A percentile compares a stretch with the other conserved stretches of the same genome.
Evolutionary conservation across 169 alveolate species (phyloP).

Genomic region (Plasmodium fragile): DNA sequence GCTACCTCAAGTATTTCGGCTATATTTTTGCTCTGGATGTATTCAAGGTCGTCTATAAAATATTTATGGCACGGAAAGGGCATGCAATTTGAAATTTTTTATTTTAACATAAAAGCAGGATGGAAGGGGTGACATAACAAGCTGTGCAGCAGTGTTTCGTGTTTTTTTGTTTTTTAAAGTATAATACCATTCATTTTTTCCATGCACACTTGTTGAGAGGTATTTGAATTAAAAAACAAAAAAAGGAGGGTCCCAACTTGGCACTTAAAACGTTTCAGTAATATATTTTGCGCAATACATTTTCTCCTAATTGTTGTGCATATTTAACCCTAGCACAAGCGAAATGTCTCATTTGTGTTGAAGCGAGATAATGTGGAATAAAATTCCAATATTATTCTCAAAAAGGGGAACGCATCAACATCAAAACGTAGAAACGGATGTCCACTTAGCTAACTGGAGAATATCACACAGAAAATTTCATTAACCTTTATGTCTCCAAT

Average conservation of each 20-base stretch:
- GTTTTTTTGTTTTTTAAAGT: not conserved
- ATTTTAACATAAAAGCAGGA: not conserved
- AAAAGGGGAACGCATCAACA: not conserved
- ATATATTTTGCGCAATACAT: not conserved
- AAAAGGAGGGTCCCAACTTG: not conserved
- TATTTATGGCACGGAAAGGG: not conserved
- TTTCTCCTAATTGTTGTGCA: not conserved
- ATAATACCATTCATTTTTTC: constrained; percentile 33
- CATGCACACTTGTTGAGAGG: not conserved
- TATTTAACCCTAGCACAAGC: not conserved
- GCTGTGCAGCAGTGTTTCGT: not conserved
- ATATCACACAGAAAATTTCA: not conserved
- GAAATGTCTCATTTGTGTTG: not conserved
- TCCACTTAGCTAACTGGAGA: not conserved
- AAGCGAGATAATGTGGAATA: not conserved
- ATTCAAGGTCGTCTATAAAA: constrained; percentile 38
- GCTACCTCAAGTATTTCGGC: constrained; percentile 62
- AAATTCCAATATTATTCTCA: not conserved
- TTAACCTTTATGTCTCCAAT: not conserved
- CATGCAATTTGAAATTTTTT: not conserved
- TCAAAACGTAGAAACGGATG: not conserved
- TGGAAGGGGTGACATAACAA: not conserved
- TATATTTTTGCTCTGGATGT: constrained; percentile 37
- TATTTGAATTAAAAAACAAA: not conserved
- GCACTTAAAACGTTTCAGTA: not conserved